Evolutionary conservation across 257 asterid genomes (phyloP).

Genomic region (Solanum etuberosum): DNA sequence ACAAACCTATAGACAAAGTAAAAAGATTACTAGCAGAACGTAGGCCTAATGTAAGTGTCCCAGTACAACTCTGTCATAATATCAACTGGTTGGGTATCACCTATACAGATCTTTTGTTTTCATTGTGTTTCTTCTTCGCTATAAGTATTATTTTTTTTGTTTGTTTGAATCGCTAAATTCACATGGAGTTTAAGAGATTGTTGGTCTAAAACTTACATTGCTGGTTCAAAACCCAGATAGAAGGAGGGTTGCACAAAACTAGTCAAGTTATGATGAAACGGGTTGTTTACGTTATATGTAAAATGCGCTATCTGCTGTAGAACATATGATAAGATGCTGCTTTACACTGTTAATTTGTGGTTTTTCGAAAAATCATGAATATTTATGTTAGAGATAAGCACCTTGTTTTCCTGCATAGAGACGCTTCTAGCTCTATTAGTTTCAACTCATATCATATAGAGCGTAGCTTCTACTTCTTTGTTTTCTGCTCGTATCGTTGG

Average conservation of each 20-base stretch:
- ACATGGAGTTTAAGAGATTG: neutral
- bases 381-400: neutral
- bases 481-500: neutral
- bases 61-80: neutral
- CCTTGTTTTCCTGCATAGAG: neutral
- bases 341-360: neutral
- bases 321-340: neutral
- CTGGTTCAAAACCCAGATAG: neutral
- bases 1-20: neutral
- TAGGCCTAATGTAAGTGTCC: neutral
- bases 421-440: neutral
- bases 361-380: neutral
- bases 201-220: neutral
- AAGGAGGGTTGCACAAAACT: neutral
- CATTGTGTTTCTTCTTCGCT: neutral
- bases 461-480: neutral
- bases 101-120: neutral
- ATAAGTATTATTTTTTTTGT: neutral
- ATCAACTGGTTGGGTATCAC: neutral
- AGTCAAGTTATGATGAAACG: neutral
- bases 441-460: neutral
- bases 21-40: neutral
- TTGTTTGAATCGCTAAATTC: neutral
- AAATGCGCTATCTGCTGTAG: neutral
- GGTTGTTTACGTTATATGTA: neutral